A percentile compares a stretch with the other conserved stretches of the same genome.
phyloP scores from a whole-genome alignment of 108 stramenopile genomes.

The Discostella stelligeroides region DNA sequence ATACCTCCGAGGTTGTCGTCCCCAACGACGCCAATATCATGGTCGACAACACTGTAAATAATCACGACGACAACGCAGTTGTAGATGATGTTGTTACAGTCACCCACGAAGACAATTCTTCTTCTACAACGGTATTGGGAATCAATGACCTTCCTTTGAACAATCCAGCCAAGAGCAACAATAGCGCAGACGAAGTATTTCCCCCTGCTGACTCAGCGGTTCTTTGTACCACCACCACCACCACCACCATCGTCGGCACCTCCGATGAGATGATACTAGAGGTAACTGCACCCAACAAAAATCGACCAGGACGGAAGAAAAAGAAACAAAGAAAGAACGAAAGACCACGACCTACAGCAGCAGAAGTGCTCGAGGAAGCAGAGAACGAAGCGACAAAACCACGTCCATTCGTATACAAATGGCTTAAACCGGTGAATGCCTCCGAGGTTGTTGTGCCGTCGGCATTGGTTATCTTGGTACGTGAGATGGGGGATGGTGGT shows the following conservation, averaged over 20 bases:
- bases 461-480: constrained; percentile 17
- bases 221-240: neutral
- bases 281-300: neutral
- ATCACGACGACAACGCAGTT: too few relatives aligned
- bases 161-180: too few relatives aligned
- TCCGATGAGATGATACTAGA: neutral
- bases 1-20: too few relatives aligned
- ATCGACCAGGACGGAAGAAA: constrained; percentile 7
- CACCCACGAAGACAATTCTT: too few relatives aligned
- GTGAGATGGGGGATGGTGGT: constrained; percentile 13
- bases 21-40: too few relatives aligned
- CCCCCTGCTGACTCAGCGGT: too few relatives aligned
- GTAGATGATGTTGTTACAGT: too few relatives aligned
- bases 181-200: too few relatives aligned
- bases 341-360: neutral
- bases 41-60: too few relatives aligned
- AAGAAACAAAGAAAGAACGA: neutral
- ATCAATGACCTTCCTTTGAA: too few relatives aligned
- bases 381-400: constrained; percentile 15
- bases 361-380: neutral
- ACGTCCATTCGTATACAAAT: constrained; percentile 61
- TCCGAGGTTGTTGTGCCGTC: constrained; percentile 54
- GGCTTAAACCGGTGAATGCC: constrained; percentile 48
- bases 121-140: too few relatives aligned
- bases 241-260: neutral